Evolutionary conservation across 345 rosid species (phyloP).

Genomic region (Heritiera littoralis): DNA sequence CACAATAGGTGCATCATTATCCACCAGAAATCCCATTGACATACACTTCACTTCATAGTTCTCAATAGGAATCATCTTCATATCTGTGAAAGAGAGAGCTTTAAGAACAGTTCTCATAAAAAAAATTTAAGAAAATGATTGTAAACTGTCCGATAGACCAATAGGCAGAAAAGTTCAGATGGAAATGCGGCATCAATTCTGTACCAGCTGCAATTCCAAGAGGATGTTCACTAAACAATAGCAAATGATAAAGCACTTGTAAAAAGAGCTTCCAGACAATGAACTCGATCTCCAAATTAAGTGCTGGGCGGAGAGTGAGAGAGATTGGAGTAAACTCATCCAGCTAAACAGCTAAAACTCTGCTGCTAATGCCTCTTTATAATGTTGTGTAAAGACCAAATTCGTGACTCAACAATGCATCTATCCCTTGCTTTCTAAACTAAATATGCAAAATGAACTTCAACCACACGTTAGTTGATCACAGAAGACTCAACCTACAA

Average conservation of each 20-base stretch:
- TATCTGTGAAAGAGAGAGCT: slow-evolving; percentile 41
- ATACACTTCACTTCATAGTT: slow-evolving; percentile 87
- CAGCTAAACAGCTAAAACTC: background rate
- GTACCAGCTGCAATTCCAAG: background rate
- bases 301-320: background rate
- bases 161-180: background rate
- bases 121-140: background rate
- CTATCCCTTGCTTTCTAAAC: background rate
- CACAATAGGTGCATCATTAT: slow-evolving; percentile 84
- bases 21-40: slow-evolving; percentile 95
- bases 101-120: background rate
- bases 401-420: background rate
- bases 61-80: slow-evolving; percentile 90
- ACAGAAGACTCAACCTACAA: background rate
- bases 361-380: background rate
- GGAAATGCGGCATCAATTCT: background rate
- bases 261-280: background rate
- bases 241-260: background rate
- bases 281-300: background rate
- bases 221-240: background rate
- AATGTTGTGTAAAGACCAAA: background rate
- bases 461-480: background rate
- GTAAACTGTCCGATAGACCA: background rate
- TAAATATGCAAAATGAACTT: background rate
- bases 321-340: background rate